phyloP scores from a whole-genome alignment of 2,329 filamentous ascomycete species.

The Cladorrhinum sp. region DNA sequence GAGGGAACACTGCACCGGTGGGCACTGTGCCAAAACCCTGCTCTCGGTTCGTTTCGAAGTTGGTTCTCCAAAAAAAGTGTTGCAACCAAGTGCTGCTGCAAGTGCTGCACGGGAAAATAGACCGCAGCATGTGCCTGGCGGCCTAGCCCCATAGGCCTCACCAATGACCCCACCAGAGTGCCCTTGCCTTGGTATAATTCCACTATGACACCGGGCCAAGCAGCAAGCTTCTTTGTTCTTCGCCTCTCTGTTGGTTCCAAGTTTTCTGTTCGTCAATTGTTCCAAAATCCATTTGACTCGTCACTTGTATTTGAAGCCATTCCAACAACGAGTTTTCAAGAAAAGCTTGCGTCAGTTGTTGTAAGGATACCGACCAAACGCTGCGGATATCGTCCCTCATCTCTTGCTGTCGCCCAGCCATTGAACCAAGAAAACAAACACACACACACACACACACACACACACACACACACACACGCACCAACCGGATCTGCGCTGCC shows the following conservation, averaged over 20 bases:
- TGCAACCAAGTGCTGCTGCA: too few species aligned
- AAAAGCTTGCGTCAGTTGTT: too few species aligned
- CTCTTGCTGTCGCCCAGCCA: neutral
- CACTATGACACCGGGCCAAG: constrained; percentile 1
- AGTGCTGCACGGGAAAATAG: neutral
- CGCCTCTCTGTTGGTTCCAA: constrained; percentile 4
- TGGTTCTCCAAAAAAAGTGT: neutral
- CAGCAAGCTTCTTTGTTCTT: constrained; percentile 1
- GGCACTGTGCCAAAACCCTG: neutral
- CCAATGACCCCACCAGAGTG: neutral
- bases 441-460: neutral
- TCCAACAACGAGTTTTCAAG: neutral
- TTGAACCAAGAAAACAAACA: neutral
- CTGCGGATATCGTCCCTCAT: neutral
- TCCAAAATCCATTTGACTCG: neutral
- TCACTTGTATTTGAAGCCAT: neutral
- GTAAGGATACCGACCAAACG: too few species aligned
- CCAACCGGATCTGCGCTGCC: constrained; percentile 3
- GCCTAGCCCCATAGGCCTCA: neutral
- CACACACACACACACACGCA: neutral
- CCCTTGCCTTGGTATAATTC: constrained; percentile 2
- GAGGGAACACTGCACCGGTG: neutral
- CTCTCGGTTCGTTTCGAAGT: neutral
- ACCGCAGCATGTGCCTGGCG: constrained; percentile 3
- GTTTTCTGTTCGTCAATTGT: neutral